Base-by-base conservation (phyloP, 2,329 filamentous ascomycete genomes). In the Chaetomiaceae sp. region DNA sequence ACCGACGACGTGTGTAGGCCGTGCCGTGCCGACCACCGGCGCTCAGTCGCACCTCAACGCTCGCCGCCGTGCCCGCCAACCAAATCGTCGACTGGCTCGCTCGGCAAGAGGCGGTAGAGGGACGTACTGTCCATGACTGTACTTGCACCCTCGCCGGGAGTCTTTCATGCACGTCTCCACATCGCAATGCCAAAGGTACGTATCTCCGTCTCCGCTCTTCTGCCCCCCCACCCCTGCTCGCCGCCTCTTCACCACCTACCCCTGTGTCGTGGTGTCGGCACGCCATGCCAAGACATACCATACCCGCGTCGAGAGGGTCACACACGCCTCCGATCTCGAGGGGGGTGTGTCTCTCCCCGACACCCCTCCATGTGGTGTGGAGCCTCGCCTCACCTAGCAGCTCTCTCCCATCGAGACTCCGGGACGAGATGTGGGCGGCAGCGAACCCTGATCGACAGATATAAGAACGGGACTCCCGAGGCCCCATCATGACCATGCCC, bases 11-110 rank as follows among this genome's bases (percentile, higher is more conserved):
- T n/a, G n/a, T n/a, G n/a, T n/a, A n/a, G n/a, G n/a, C n/a, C n/a
- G n/a, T n/a, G 18, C 41, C 22, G 27, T 38, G 29, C 51, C 49
- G 49, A 54, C 49, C 40, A 47, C 47, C 44, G 44, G 47, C 50
- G 19, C 29, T 36, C 15, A 19, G 38, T 45, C 34, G 29, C 35
- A 15, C n/a, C 9, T 32, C 15, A 14, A 36, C 17, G 10, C 19
- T 14, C 29, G 15, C 27, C 26, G 34, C 35, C 41, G 19, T 41
- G 29, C 15, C 18, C 34, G 26, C 14, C 18, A n/a, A 34, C 19
- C 26, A 14, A 42, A 45, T 20, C 24, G 29, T 11, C 43, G 29
- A 40, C 50, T 45, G 33, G 24, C 27, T 9, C 29, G 36, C 45
- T 43, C 32, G 37, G 38, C 38, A 42, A 38, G 42, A 26, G n/a